Evolutionary conservation across 1,284 basidiomycete species (phyloP).

Genomic region (Exobasidium cylindrosporum): DNA sequence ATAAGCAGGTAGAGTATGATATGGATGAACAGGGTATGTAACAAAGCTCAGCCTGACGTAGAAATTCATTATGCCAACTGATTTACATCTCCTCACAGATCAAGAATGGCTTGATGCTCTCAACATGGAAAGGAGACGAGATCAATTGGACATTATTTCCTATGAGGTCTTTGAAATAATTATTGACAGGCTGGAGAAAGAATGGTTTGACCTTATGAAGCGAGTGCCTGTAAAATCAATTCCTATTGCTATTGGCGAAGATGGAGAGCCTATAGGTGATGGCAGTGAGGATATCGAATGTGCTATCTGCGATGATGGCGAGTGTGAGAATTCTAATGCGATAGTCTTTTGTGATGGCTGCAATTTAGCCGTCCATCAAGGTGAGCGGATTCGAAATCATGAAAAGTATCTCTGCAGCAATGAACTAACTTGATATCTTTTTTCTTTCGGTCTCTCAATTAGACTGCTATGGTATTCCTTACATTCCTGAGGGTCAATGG

Average conservation of each 20-base stretch:
- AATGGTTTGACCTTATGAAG: slow-evolving; percentile 81
- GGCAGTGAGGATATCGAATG: slow-evolving; percentile 66
- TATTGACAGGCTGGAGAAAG: slow-evolving; percentile 96
- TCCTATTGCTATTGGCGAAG: slow-evolving; percentile 21
- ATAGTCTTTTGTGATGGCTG: slow-evolving; percentile 99
- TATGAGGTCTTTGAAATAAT: slow-evolving; percentile 92
- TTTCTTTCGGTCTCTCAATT: slow-evolving; percentile 6
- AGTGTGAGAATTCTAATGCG: slow-evolving; percentile 97
- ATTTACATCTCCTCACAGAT: slow-evolving; percentile 64
- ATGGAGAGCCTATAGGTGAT: slow-evolving; percentile 31
- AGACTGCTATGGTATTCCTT: slow-evolving; percentile 99
- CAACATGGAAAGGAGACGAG: slow-evolving; percentile 77
- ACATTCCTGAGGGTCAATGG: slow-evolving; percentile 99
- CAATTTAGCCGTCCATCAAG: slow-evolving; percentile 97
- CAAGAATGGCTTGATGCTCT: slow-evolving; percentile 88
- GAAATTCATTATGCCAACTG: slow-evolving; percentile 11
- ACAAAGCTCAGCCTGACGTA: slow-evolving; percentile 21
- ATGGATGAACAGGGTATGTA: slow-evolving; percentile 90
- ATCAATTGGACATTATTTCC: slow-evolving; percentile 63
- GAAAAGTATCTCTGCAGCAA: too few relatives aligned
- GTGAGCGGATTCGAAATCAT: too few relatives aligned
- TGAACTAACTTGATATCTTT: not conserved
- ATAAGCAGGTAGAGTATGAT: slow-evolving; percentile 94
- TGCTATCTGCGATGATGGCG: slow-evolving; percentile 94
- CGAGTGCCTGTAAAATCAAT: slow-evolving; percentile 33